phyloP scores from a whole-genome alignment of 345 rosid species.

The Melaleuca alternifolia region DNA sequence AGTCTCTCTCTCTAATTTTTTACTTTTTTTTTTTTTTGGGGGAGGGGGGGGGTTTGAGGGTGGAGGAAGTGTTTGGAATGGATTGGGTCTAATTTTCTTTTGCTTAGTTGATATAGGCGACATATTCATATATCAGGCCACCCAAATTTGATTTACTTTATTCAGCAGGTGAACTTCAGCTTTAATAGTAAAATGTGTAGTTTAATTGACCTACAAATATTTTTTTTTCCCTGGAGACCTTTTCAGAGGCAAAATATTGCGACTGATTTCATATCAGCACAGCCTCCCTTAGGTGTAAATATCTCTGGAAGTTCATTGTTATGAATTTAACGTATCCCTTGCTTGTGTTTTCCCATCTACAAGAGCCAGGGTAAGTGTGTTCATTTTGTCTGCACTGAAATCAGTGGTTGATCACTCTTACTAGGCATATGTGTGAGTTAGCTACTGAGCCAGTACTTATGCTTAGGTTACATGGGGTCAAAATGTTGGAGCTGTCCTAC shows the following conservation, averaged over 20 bases:
- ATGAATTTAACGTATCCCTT: neutral
- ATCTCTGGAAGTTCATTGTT: neutral
- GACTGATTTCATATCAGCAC: neutral
- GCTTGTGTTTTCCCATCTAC: neutral
- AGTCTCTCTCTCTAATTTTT: neutral
- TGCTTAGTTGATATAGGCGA: neutral
- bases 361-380: neutral
- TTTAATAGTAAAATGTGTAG: neutral
- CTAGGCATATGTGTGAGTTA: neutral
- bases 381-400: neutral
- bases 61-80: too few species aligned
- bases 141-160: too few species aligned
- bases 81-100: neutral
- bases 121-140: neutral
- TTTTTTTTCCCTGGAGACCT: neutral
- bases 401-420: neutral
- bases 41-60: neutral
- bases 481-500: neutral
- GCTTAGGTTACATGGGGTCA: neutral
- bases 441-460: neutral
- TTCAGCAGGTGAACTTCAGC: neutral
- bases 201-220: neutral
- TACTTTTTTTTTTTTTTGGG: neutral
- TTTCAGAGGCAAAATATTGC: neutral
- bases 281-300: neutral